Evolutionary conservation across 192 early-diverging fungal species (phyloP).

Genomic region (Backusella tuberculispora): DNA sequence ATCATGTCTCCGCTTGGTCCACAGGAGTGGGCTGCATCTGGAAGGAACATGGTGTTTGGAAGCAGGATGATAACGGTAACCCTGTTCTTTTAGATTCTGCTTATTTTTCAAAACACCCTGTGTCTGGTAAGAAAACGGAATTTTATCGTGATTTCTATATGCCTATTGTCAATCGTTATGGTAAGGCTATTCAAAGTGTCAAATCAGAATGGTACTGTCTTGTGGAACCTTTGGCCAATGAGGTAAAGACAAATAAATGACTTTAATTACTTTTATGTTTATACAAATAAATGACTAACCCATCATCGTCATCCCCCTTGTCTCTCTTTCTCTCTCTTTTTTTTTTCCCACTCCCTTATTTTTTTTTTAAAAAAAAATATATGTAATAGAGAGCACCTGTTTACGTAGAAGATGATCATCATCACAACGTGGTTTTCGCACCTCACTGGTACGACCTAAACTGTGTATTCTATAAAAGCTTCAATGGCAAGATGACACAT

Average conservation of each 20-base stretch:
- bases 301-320: conserved; percentile 2
- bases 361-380: background rate
- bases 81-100: conserved; percentile 57
- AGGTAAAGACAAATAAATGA: conserved; percentile 41
- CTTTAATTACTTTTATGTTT: background rate
- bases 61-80: conserved; percentile 51
- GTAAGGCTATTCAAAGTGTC: conserved; percentile 60
- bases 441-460: conserved; percentile 92
- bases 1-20: conserved; percentile 64
- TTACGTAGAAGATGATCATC: conserved; percentile 47
- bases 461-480: conserved; percentile 71
- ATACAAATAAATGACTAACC: conserved; percentile 35
- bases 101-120: conserved; percentile 71
- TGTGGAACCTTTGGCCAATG: conserved; percentile 85
- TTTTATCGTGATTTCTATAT: conserved; percentile 76
- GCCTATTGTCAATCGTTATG: conserved; percentile 72
- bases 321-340: background rate
- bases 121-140: conserved; percentile 56
- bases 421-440: conserved; percentile 69
- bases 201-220: conserved; percentile 61
- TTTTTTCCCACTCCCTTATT: background rate
- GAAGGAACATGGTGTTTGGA: conserved; percentile 81
- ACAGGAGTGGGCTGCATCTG: conserved; percentile 69
- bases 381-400: conserved; percentile 45
- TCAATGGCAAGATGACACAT: conserved; percentile 75